These are phyloP conservation scores for Corymbia citriodora DNA, from an alignment of 441 rosid species.

Conservation along the genomic window DNA sequence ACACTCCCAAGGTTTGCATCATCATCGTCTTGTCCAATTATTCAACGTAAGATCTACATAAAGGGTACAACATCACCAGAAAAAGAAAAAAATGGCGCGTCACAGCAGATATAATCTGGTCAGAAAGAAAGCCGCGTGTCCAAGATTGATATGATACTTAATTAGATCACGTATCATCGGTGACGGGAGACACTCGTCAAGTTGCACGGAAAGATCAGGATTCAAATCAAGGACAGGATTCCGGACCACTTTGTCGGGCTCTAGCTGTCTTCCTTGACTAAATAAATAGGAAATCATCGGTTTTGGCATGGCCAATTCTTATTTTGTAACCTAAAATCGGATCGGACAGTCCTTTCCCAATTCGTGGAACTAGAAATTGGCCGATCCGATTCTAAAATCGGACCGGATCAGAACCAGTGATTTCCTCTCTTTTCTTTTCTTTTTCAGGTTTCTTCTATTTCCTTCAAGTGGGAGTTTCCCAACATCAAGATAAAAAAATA, in stretches of 20 bases:
- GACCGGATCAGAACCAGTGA: fast-evolving
- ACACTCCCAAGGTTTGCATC: not conserved
- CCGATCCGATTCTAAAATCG: not conserved
- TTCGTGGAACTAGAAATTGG: not conserved
- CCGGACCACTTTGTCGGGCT: not conserved
- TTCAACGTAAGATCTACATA: not conserved
- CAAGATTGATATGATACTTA: not conserved
- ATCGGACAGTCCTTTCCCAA: too few relatives aligned
- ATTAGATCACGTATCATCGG: not conserved
- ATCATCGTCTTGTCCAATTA: not conserved
- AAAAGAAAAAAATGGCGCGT: not conserved
- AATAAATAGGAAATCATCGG: not conserved
- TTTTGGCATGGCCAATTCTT: not conserved
- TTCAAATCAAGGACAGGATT: not conserved
- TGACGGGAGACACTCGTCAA: not conserved
- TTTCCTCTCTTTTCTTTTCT: not conserved
- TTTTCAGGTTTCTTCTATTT: not conserved
- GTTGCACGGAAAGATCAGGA: not conserved
- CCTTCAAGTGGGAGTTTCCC: not conserved
- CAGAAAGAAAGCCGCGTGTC: not conserved
- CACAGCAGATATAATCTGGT: not conserved
- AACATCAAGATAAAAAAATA: not conserved
- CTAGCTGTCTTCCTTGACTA: not conserved
- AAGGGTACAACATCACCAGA: not conserved
- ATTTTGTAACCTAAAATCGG: not conserved